Evolutionary conservation across 495 filamentous ascomycete species (phyloP), one percentile per base, ranked within the genome.

Genomic region (Echria macrotheca): DNA sequence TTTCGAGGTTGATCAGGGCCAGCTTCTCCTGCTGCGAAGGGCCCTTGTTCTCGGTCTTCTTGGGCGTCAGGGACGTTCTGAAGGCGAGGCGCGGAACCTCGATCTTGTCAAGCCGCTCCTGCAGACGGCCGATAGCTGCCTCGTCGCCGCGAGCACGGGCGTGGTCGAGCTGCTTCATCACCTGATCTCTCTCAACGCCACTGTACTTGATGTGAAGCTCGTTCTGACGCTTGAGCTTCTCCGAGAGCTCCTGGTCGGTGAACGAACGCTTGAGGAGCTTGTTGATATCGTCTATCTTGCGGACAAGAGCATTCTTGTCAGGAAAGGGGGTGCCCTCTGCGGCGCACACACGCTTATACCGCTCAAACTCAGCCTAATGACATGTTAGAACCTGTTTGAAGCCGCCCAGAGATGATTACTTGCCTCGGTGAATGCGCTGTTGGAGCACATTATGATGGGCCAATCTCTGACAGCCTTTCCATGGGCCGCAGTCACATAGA

Each of bases 241-340:
- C 78, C 36, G 80, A 78, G 46, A 97, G 69, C 61, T 96, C 90
- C 17, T 78, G 79, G 22, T 85, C 79, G 11, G 85, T 94, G 74
- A 91, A 95, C 22, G 73, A 66, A 53, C 84, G 85, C 53, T 86
- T 83, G 56, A 93, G 73, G 26, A 98, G 74, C 5, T 63, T 64
- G 57, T 91, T 86, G 70, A 98, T 91, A 51, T 90, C 88, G 32
- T 74, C 69, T n/a, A 87, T 78, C 67, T 96, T 95, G 37, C 68
- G 64, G 12, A 72, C 65, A 1, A 97, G 67, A 52, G 76, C 74
- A 4, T 80, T 69, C 44, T 77, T 78, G 2, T 79, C 86, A 17
- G 90, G 86, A 28, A 94, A 64, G 14, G 83, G 71, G 42, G 85
- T 69, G 51, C 82, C 82, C 19, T 91, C 87, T 17, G 82, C 76